These are phyloP conservation scores for Beta macrorhiza DNA, from an alignment of 179 eudicot species.

Conservation along the genomic window DNA sequence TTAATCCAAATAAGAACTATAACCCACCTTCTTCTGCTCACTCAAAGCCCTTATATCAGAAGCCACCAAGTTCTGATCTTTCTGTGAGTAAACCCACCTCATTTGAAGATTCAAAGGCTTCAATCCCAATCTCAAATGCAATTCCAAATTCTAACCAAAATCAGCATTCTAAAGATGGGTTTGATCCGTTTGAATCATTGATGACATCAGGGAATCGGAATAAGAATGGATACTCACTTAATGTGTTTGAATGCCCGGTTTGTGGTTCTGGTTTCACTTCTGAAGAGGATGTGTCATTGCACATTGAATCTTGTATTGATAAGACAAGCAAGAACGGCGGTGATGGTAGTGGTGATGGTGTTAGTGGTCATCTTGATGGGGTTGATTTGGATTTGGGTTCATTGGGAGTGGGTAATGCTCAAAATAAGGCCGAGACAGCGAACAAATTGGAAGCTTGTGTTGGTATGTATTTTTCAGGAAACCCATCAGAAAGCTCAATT, in stretches of 20 bases:
- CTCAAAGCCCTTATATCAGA: constrained; percentile 34
- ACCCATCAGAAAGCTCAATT: constrained; percentile 58
- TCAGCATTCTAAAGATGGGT: constrained; percentile 43
- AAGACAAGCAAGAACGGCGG: constrained; percentile 15
- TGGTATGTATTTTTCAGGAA: constrained; percentile 62
- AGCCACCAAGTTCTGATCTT: constrained; percentile 24
- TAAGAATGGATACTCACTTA: constrained; percentile 58
- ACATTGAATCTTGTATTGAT: constrained; percentile 70
- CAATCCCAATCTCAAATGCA: constrained; percentile 15
- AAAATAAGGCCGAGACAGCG: constrained; percentile 15
- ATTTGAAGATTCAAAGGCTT: constrained; percentile 10
- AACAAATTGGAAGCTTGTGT: constrained; percentile 55
- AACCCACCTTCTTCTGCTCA: constrained; percentile 24
- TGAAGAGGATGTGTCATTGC: constrained; percentile 76
- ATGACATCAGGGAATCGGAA: constrained; percentile 77
- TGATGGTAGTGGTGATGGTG: constrained; percentile 20
- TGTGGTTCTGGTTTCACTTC: constrained; percentile 69
- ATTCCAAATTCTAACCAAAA: constrained; percentile 13
- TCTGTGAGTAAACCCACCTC: constrained; percentile 18
- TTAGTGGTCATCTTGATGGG: constrained; percentile 16
- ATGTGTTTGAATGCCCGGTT: constrained; percentile 86
- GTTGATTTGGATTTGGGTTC: constrained; percentile 26
- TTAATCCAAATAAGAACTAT: constrained; percentile 28
- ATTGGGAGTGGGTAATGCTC: constrained; percentile 21
- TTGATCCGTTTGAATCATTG: constrained; percentile 72